A percentile compares a stretch with the other conserved stretches of the same genome.
phyloP scores from a whole-genome alignment of 2,329 filamentous ascomycete species.

The Cephalotrichum gorgonifer region DNA sequence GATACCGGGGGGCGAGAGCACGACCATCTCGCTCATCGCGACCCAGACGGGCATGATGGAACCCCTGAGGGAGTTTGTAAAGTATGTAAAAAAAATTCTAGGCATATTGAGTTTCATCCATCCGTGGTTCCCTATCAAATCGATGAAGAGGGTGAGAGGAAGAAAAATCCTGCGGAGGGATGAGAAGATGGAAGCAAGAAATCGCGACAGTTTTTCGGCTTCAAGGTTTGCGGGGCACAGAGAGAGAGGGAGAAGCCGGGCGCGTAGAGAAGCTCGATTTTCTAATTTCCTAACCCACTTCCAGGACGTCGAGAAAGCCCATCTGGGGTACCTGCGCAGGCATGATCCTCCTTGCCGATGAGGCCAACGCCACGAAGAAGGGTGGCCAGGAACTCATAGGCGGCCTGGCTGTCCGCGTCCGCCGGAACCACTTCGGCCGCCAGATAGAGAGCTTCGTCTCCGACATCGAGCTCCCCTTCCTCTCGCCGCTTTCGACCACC shows the following conservation, averaged over 20 bases:
- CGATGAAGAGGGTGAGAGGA: too few relatives aligned
- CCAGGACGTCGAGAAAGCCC: slow-evolving; percentile 63
- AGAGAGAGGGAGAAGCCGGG: too few relatives aligned
- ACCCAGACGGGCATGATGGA: slow-evolving; percentile 71
- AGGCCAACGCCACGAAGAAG: slow-evolving; percentile 78
- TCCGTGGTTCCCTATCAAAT: too few relatives aligned
- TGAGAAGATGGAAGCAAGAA: too few relatives aligned
- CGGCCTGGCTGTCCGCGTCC: slow-evolving; percentile 80
- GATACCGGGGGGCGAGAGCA: slow-evolving; percentile 91
- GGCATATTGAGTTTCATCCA: too few relatives aligned
- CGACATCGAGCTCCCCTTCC: slow-evolving; percentile 61
- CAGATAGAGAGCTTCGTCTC: slow-evolving; percentile 88
- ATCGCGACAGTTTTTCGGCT: too few relatives aligned
- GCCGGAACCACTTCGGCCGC: slow-evolving; percentile 89
- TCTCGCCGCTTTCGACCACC: slow-evolving; percentile 31
- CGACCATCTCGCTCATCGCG: slow-evolving; percentile 82
- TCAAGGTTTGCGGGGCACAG: too few relatives aligned
- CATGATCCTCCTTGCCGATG: slow-evolving; percentile 79
- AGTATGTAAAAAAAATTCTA: slow-evolving; percentile 41
- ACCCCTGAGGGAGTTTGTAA: slow-evolving; percentile 80
- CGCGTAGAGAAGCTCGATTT: too few relatives aligned
- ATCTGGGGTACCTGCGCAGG: slow-evolving; percentile 96
- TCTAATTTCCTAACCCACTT: not conserved
- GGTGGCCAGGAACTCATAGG: slow-evolving; percentile 91
- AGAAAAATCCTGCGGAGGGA: too few relatives aligned